Evolutionary conservation across 1,284 basidiomycete species (phyloP).

Genomic region (Athelia psychrophila): DNA sequence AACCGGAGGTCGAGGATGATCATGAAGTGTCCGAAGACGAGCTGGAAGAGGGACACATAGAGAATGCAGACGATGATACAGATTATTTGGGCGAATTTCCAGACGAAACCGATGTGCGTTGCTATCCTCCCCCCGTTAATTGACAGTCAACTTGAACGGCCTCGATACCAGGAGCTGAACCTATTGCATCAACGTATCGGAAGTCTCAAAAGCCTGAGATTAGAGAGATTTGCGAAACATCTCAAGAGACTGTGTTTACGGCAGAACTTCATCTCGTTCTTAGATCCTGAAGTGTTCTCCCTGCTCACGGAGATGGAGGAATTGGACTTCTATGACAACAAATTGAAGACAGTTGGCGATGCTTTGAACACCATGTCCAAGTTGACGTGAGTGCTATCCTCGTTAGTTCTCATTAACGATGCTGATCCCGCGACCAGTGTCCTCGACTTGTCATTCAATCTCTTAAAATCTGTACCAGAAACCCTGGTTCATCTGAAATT

Average conservation of each 20-base stretch:
- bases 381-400: slow-evolving; percentile 59
- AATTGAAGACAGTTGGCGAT: slow-evolving; percentile 69
- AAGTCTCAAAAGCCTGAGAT: slow-evolving; percentile 59
- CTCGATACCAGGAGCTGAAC: slow-evolving; percentile 73
- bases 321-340: slow-evolving; percentile 95
- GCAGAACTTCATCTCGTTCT: slow-evolving; percentile 80
- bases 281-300: slow-evolving; percentile 68
- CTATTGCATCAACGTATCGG: slow-evolving; percentile 83
- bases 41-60: slow-evolving; percentile 40
- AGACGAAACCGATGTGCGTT: slow-evolving; percentile 65
- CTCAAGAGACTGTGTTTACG: slow-evolving; percentile 83
- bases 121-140: slow-evolving; percentile 2
- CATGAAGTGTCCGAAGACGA: slow-evolving; percentile 26
- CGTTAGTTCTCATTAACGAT: neutral
- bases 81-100: slow-evolving; percentile 56
- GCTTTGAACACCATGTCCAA: slow-evolving; percentile 62
- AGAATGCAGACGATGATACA: slow-evolving; percentile 38
- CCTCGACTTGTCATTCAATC: slow-evolving; percentile 95
- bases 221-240: slow-evolving; percentile 68
- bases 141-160: slow-evolving; percentile 7
- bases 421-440: slow-evolving; percentile 44
- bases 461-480: slow-evolving; percentile 73
- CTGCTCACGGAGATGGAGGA: slow-evolving; percentile 78
- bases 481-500: slow-evolving; percentile 55
- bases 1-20: neutral